Evolutionary conservation across 805 yeast species (phyloP), one percentile per base, ranked within the genome.

Genomic region (Teunomyces cretensis): DNA sequence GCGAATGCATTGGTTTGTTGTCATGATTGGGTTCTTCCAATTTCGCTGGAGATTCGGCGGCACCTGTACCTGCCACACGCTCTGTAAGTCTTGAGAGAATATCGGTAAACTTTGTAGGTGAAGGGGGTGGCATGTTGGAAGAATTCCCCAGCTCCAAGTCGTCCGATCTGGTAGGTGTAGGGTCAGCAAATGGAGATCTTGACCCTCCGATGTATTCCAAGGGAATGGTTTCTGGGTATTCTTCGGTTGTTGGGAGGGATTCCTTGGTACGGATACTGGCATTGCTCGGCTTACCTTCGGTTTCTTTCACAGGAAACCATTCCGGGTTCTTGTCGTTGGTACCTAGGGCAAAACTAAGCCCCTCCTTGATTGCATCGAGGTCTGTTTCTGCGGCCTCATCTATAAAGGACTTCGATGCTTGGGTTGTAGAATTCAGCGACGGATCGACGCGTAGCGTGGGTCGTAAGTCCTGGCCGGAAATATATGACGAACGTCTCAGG

Each of bases 301-400:
- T 15, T 5, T 30, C 39, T 4, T 32, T 30, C 24, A 49, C 49
- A 3, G 72, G 72, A 31, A 67, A 58, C 72, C 72, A 67, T 33
- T 61, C 55, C 9, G 62, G 55, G 7, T 41, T 54, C 5, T 52
- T 47, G 6, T 52, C 52, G 11, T 51, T 42, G 3, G 58, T 50
- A 6, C 73, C 73, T n/a, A 68, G 53, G 3, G 73, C 74, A 45
- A 62, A 60, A 27, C 54, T 55, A 9, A 68, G 50, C 1, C 72
- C 71, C 45, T 65, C 66, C 40, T 55, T 55, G 26, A 68, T 50
- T 28, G 68, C 70, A 30, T 60, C 60, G 26, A 65, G 51, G 44
- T 66, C 70, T n/a, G 53, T 56, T 11, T 55, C 53, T 2, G 64
- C 56, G 4, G 65, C 67, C 13, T 58, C 59, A 19, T 55, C 53